phyloP scores from a whole-genome alignment of 768 basidiomycete species.

The Psilocybe subaeruginosa region DNA sequence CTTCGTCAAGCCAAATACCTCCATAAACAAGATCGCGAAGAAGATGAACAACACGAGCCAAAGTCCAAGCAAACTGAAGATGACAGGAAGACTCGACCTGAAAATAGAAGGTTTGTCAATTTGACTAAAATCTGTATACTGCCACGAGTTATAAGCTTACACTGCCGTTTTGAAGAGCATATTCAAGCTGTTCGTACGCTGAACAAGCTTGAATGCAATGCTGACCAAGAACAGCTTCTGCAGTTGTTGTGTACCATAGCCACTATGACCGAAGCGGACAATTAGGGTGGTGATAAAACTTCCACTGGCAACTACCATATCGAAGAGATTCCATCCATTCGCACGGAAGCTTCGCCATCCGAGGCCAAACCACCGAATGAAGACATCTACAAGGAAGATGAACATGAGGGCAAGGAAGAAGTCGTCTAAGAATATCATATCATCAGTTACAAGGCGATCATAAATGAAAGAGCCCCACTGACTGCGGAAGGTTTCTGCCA shows the following conservation, averaged over 20 bases:
- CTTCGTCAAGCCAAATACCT: slow-evolving; percentile 91
- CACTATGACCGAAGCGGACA: slow-evolving; percentile 55
- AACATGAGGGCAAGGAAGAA: slow-evolving; percentile 77
- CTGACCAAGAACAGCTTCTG: slow-evolving; percentile 93
- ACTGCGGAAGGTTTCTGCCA: slow-evolving; percentile 66
- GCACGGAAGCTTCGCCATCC: slow-evolving; percentile 84
- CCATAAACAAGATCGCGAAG: slow-evolving; percentile 86
- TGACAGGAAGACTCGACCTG: slow-evolving; percentile 86
- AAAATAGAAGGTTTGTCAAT: background rate
- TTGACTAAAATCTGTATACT: slow-evolving; percentile 20
- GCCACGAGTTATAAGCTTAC: slow-evolving; percentile 50
- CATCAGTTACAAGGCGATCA: background rate
- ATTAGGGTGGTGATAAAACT: slow-evolving; percentile 83
- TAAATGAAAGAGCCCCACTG: slow-evolving; percentile 23
- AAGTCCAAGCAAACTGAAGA: slow-evolving; percentile 80
- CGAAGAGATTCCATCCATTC: slow-evolving; percentile 95
- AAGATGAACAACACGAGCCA: slow-evolving; percentile 93
- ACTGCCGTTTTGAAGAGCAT: slow-evolving; percentile 96
- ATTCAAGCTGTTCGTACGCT: slow-evolving; percentile 84
- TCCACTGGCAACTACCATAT: slow-evolving; percentile 77
- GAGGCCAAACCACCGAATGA: slow-evolving; percentile 79
- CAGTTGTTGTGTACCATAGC: slow-evolving; percentile 62
- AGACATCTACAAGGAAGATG: slow-evolving; percentile 77
- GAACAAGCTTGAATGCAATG: slow-evolving; percentile 93
- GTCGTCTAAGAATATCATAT: slow-evolving; percentile 49